A percentile compares a stretch with the other conserved stretches of the same genome.
Conservation (phyloP, 2,329 filamentous ascomycete species). For the Diaporthe destruens region DNA sequence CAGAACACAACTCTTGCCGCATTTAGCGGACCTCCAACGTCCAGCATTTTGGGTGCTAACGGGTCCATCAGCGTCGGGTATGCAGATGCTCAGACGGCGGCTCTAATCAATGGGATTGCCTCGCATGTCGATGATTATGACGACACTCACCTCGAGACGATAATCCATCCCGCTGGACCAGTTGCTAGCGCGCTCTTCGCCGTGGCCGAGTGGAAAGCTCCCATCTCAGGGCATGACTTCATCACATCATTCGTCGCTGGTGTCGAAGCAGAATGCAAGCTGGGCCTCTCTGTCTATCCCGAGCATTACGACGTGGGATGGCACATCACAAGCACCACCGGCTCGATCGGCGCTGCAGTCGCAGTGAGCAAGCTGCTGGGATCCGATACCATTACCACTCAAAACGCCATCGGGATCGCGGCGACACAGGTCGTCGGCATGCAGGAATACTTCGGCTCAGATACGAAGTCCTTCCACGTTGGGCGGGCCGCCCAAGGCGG, state of each 20-base stretch:
- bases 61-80: conserved; percentile 43
- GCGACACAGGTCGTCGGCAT: conserved; percentile 66
- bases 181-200: conserved; percentile 64
- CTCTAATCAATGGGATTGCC: conserved; percentile 66
- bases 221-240: conserved; percentile 59
- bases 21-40: conserved; percentile 50
- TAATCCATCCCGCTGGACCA: conserved; percentile 67
- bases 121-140: conserved; percentile 70
- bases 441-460: conserved; percentile 66
- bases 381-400: conserved; percentile 54
- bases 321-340: conserved; percentile 67
- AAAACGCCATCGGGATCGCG: conserved; percentile 65
- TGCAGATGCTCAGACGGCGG: conserved; percentile 62
- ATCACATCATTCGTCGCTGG: conserved; percentile 64
- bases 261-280: conserved; percentile 65
- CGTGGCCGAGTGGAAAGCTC: conserved; percentile 56
- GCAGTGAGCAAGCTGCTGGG: conserved; percentile 62
- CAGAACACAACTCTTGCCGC: conserved; percentile 39
- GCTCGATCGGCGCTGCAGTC: conserved; percentile 65
- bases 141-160: conserved; percentile 67
- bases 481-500: conserved; percentile 66
- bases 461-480: conserved; percentile 68
- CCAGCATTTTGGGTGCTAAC: conserved; percentile 51
- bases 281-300: conserved; percentile 65
- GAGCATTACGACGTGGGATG: conserved; percentile 68